Evolutionary conservation across 768 basidiomycete genomes (phyloP).

Genomic region (Xerocomellus chrysenteron): DNA sequence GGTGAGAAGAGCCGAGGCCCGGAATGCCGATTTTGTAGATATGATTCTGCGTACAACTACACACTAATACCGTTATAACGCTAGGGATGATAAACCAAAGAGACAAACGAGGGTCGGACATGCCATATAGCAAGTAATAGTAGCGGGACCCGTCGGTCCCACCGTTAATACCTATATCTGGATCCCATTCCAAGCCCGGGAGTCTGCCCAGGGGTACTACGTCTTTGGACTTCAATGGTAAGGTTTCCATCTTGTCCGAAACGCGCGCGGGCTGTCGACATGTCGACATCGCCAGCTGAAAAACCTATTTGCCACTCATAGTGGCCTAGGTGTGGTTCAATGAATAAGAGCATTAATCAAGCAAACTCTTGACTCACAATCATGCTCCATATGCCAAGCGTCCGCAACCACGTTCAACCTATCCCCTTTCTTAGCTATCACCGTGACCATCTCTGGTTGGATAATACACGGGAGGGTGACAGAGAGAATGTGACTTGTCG

Average conservation of each 20-base stretch:
- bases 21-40: constrained; percentile 7
- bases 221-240: constrained; percentile 44
- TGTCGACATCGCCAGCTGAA: constrained; percentile 52
- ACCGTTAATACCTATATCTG: constrained; percentile 27
- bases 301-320: constrained; percentile 63
- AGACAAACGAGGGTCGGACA: neutral
- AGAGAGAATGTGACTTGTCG: constrained; percentile 42
- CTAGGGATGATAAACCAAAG: constrained; percentile 8
- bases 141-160: constrained; percentile 2
- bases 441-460: constrained; percentile 62
- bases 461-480: constrained; percentile 49
- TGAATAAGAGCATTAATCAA: neutral
- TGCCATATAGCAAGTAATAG: constrained; percentile 5
- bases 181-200: constrained; percentile 28
- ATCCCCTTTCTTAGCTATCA: constrained; percentile 59
- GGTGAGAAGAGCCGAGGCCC: constrained; percentile 1
- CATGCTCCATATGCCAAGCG: constrained; percentile 59
- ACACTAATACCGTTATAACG: constrained; percentile 24
- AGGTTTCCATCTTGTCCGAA: constrained; percentile 47
- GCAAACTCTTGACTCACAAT: constrained; percentile 45
- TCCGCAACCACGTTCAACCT: constrained; percentile 57
- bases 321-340: constrained; percentile 41
- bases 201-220: constrained; percentile 23
- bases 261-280: constrained; percentile 50
- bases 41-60: constrained; percentile 25